phyloP scores from a whole-genome alignment of 2,329 filamentous ascomycete genomes.

The Escovopsis weberi region DNA sequence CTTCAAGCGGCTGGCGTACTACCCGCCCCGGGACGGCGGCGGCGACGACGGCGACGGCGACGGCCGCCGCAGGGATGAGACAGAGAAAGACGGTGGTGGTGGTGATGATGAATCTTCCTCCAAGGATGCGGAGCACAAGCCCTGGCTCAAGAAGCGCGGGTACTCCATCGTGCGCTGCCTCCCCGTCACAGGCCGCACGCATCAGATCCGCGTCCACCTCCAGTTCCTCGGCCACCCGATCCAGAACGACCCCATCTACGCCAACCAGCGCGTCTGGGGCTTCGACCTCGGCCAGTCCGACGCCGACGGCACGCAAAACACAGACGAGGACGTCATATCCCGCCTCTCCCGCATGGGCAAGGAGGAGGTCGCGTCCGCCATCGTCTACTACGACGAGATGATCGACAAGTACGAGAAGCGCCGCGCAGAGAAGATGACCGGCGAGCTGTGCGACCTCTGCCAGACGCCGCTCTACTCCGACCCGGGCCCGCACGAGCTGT shows the following conservation, averaged over 20 bases:
- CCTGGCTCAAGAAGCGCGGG: conserved; percentile 47
- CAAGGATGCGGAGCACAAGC: conserved; percentile 14
- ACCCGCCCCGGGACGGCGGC: conserved; percentile 38
- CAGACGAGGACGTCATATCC: conserved; percentile 81
- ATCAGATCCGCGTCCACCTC: conserved; percentile 87
- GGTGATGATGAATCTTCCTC: conserved; percentile 4
- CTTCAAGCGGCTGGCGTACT: conserved; percentile 87
- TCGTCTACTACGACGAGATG: conserved; percentile 89
- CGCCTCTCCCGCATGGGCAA: conserved; percentile 85
- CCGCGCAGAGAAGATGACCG: conserved; percentile 88
- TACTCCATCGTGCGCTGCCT: conserved; percentile 93
- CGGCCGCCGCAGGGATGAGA: conserved; percentile 1
- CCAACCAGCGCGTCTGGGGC: conserved; percentile 86
- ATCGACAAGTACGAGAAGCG: conserved; percentile 79
- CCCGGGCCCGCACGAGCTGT: conserved; percentile 77
- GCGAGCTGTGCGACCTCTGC: conserved; percentile 66
- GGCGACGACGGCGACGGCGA: background rate
- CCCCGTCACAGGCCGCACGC: conserved; percentile 84
- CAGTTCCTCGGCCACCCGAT: conserved; percentile 93
- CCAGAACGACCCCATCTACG: conserved; percentile 94
- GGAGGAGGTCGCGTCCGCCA: conserved; percentile 76
- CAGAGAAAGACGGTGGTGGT: conserved; percentile 1
- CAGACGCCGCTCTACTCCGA: conserved; percentile 86
- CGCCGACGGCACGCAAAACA: conserved; percentile 50
- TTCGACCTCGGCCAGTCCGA: conserved; percentile 56